phyloP scores from a whole-genome alignment of 164 flowering plant species.

The Vitis rotundifolia region DNA sequence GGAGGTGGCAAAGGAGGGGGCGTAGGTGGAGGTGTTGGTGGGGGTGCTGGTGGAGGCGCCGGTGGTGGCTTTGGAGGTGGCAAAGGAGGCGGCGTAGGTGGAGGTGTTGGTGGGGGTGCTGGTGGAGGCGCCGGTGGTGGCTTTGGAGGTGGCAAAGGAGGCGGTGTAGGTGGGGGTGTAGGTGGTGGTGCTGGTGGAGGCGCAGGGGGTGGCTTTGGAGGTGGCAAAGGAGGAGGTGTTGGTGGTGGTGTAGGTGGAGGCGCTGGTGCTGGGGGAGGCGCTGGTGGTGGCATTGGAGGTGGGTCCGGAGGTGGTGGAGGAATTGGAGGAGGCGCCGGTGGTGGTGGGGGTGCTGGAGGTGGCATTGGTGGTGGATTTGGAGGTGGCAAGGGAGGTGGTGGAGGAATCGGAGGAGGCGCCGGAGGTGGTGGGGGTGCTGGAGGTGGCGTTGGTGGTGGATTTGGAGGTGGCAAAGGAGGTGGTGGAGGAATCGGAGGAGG shows the following conservation, averaged over 20 bases:
- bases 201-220: conserved; percentile 12
- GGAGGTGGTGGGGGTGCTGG: conserved; percentile 12
- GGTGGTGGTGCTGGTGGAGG: conserved; percentile 19
- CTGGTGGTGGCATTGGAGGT: conserved; percentile 14
- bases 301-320: conserved; percentile 21
- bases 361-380: conserved; percentile 18
- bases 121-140: conserved; percentile 12
- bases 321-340: conserved; percentile 14
- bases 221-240: conserved; percentile 12
- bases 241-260: conserved; percentile 20
- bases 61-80: conserved; percentile 18
- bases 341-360: conserved; percentile 12
- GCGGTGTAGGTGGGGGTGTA: conserved; percentile 14
- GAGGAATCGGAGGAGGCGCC: neutral
- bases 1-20: conserved; percentile 13
- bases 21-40: conserved; percentile 17
- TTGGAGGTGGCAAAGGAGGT: conserved; percentile 14
- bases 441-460: conserved; percentile 16
- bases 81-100: conserved; percentile 11
- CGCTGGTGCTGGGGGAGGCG: conserved; percentile 12
- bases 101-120: conserved; percentile 20
- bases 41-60: conserved; percentile 8
- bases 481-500: conserved; percentile 5
- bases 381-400: conserved; percentile 16
- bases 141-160: conserved; percentile 12